These are phyloP conservation scores for Purpureocillium lavendulum DNA, from an alignment of 2,329 filamentous ascomycete genomes.

Conservation along the genomic window DNA sequence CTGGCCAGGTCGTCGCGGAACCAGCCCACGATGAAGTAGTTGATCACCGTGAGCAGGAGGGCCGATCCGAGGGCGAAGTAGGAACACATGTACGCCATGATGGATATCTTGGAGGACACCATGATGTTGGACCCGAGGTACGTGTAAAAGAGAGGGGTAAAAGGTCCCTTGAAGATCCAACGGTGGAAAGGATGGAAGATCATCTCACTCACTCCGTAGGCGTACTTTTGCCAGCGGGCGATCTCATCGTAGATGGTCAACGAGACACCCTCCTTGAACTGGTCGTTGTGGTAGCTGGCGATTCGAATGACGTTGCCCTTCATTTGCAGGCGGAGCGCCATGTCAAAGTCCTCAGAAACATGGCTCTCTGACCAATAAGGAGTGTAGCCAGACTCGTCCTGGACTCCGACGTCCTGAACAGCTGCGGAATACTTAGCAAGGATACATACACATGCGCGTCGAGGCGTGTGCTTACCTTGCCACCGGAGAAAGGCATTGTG, in stretches of 20 bases:
- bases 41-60: constrained; percentile 57
- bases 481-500: constrained; percentile 71
- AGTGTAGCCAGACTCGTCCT: constrained; percentile 38
- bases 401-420: constrained; percentile 23
- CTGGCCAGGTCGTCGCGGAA: constrained; percentile 59
- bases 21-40: constrained; percentile 67
- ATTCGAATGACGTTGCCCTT: constrained; percentile 60
- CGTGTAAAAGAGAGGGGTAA: constrained; percentile 54
- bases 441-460: too few species aligned
- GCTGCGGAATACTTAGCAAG: constrained; percentile 10
- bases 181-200: constrained; percentile 58
- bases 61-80: constrained; percentile 65
- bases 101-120: constrained; percentile 60
- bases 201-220: constrained; percentile 63
- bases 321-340: constrained; percentile 63
- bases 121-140: constrained; percentile 55
- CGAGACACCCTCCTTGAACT: constrained; percentile 67
- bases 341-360: constrained; percentile 73
- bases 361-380: constrained; percentile 70
- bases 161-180: constrained; percentile 54
- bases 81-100: constrained; percentile 62
- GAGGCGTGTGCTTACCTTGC: constrained; percentile 21
- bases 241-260: constrained; percentile 67
- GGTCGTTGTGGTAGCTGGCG: constrained; percentile 58
- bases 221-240: constrained; percentile 65